These are phyloP conservation scores for Colletotrichum plurivorum DNA, from an alignment of 2,329 filamentous ascomycete species.

Conservation along the genomic window DNA sequence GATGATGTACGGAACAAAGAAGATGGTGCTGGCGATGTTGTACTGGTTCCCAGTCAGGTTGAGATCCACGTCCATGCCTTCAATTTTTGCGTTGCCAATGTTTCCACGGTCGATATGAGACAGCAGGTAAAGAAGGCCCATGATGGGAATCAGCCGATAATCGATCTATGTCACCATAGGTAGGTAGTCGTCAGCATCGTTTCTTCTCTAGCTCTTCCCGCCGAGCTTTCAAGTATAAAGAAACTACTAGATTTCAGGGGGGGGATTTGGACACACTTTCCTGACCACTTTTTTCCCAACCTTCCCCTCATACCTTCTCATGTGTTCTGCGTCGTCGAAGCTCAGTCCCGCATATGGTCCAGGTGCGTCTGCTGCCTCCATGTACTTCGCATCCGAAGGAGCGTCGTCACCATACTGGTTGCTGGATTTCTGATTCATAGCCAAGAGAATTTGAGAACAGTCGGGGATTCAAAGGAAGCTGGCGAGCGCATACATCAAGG, in stretches of 20 bases:
- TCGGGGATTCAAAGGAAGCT: no score
- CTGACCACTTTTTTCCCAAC: constrained; percentile 40
- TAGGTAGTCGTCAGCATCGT: no score
- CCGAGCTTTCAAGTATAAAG: no score
- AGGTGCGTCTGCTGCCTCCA: neutral
- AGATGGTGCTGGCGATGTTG: constrained; percentile 30
- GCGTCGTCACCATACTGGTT: neutral
- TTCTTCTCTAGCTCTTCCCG: no score
- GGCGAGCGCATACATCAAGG: no score
- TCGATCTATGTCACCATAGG: constrained; percentile 37
- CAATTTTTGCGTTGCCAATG: constrained; percentile 31
- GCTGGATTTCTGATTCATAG: neutral
- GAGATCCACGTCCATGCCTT: constrained; percentile 27
- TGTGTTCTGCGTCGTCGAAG: neutral
- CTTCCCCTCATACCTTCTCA: constrained; percentile 9
- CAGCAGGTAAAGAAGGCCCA: constrained; percentile 41
- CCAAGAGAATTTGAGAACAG: neutral
- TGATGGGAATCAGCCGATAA: constrained; percentile 40
- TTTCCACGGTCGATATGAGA: constrained; percentile 41
- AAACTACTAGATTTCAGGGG: no score
- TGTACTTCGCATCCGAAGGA: neutral
- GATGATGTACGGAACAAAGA: constrained; percentile 69
- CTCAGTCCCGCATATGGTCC: neutral
- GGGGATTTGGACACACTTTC: neutral
- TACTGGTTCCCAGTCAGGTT: constrained; percentile 21